Conservation (phyloP, 768 basidiomycete genomes). For the Psilocybe tampanensis region DNA sequence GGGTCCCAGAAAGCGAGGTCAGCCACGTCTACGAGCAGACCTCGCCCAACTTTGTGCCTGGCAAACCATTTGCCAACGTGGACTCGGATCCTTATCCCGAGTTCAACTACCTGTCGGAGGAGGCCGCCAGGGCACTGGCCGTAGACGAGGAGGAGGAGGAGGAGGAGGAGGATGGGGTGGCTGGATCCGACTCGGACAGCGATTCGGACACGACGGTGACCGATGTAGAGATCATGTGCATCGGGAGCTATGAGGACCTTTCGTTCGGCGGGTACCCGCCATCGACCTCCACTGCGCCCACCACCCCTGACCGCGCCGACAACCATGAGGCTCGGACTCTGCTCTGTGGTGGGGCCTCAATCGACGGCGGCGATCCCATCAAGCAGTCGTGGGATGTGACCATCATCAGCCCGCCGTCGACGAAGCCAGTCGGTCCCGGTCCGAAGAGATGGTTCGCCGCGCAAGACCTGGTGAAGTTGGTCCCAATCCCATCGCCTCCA, state of each 20-base stretch:
- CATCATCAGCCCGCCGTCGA: slow-evolving; percentile 9
- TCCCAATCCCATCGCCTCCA: background rate
- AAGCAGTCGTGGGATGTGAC: slow-evolving; percentile 17
- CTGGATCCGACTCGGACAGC: slow-evolving; percentile 6
- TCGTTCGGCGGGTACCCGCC: background rate
- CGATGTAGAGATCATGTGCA: slow-evolving; percentile 8
- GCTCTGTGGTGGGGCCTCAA: background rate
- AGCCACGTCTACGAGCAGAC: slow-evolving; percentile 23
- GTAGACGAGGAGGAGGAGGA: background rate
- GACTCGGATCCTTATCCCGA: slow-evolving; percentile 21
- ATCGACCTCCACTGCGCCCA: background rate
- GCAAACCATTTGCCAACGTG: slow-evolving; percentile 15
- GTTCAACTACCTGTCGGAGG: slow-evolving; percentile 19
- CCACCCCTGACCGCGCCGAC: background rate
- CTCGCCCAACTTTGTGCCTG: slow-evolving; percentile 14
- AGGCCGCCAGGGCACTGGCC: slow-evolving; percentile 1
- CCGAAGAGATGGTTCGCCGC: slow-evolving; percentile 17
- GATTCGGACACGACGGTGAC: slow-evolving; percentile 8
- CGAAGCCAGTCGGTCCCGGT: slow-evolving; percentile 14
- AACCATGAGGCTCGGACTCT: slow-evolving; percentile 2
- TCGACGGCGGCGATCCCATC: background rate
- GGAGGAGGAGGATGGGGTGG: no score
- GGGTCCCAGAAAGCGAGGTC: slow-evolving; percentile 24
- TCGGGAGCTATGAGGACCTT: slow-evolving; percentile 10
- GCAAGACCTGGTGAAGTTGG: slow-evolving; percentile 13